These are phyloP conservation scores for Rhododendron molle DNA, from an alignment of 148 eudicot genomes.

Conservation along the genomic window DNA sequence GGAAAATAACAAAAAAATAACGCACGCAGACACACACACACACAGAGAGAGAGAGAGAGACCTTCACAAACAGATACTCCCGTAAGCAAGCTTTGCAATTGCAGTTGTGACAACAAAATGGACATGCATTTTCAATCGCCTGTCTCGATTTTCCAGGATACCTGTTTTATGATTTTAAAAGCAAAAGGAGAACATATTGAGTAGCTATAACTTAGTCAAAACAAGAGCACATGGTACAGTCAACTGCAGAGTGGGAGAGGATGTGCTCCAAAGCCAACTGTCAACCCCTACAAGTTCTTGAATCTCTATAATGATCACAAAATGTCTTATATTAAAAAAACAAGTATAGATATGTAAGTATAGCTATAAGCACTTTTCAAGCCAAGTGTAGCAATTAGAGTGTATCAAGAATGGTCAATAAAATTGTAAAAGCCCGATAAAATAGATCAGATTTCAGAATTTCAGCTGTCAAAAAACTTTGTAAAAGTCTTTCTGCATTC, in stretches of 20 bases:
- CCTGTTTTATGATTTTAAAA: slow-evolving; percentile 30
- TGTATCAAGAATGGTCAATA: neutral
- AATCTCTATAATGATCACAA: neutral
- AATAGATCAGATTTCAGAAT: neutral
- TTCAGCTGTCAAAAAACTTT: neutral
- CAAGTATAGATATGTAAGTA: neutral
- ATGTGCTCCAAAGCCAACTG: neutral
- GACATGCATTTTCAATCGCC: slow-evolving; percentile 50
- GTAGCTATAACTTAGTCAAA: neutral
- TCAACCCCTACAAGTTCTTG: neutral
- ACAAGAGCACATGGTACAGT: neutral
- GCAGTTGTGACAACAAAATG: slow-evolving; percentile 59
- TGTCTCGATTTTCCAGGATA: slow-evolving; percentile 49
- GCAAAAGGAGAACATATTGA: neutral
- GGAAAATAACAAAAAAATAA: neutral
- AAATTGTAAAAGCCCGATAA: neutral
- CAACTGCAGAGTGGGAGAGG: neutral
- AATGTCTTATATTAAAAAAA: neutral
- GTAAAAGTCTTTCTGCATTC: neutral
- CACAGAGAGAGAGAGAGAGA: slow-evolving; percentile 4
- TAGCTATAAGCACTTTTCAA: neutral
- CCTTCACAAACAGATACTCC: slow-evolving; percentile 36
- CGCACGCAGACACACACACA: neutral
- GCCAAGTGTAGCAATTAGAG: neutral
- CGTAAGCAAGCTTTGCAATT: slow-evolving; percentile 62